Conservation (phyloP, 768 basidiomycete species). For the Tylopilus cervinicoccineus region DNA sequence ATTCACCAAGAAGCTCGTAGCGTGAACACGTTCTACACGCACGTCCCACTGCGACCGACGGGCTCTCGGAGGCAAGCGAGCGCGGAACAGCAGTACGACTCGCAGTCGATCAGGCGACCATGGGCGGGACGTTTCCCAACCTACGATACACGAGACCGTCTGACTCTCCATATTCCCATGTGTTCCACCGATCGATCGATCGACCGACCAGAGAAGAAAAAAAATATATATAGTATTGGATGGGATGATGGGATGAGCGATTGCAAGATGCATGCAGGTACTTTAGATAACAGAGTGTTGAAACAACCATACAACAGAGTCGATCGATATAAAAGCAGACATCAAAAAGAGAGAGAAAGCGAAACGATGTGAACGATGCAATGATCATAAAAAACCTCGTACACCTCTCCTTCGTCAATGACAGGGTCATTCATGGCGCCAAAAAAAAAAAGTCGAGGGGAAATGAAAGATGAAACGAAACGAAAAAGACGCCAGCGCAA, state of each 20-base stretch:
- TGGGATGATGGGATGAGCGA: background rate
- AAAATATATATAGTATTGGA: no score
- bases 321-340: background rate
- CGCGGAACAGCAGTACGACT: no score
- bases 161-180: no score
- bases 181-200: no score
- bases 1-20: no score
- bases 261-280: background rate
- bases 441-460: background rate
- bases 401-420: background rate
- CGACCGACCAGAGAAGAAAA: background rate
- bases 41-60: no score
- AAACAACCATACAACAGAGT: background rate
- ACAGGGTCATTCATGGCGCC: background rate
- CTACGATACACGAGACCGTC: no score
- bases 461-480: background rate
- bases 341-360: no score
- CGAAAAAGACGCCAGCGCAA: slow-evolving; percentile 12
- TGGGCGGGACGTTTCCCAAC: no score
- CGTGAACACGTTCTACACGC: no score
- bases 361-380: background rate
- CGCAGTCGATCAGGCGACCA: no score
- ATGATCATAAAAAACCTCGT: background rate
- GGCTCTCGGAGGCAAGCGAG: no score
- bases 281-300: background rate